Base-by-base conservation (phyloP, 2,329 filamentous ascomycete species). In the Trichoderma sp. region DNA sequence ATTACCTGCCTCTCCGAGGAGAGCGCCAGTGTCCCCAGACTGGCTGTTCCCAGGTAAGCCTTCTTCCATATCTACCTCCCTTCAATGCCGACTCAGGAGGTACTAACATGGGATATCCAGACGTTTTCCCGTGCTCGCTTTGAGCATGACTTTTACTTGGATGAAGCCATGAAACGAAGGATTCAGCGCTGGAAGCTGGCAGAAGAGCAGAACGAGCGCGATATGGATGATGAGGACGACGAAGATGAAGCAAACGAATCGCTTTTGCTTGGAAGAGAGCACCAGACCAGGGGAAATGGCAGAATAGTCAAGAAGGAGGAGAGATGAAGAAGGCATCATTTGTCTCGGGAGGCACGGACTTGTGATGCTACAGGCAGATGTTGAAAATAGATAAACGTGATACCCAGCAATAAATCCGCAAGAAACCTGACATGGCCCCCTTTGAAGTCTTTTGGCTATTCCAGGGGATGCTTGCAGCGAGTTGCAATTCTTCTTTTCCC, bases 1-100 rank as follows among this genome's bases (percentile, higher is more conserved):
- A 86, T n/a, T 79, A 79, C 67, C 50, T 88, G 80, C 73, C 81
- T 81, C 63, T 71, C 69, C 66, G 71, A 58, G 60, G 77, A 69
- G 63, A 74, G 58, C 79, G 84, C 0, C 79, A 83, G 61, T 93
- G 90, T 73, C 90, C 90, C 0, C 82, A 87, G 65, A 77, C 83
- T 2, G 89, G 90, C 1, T 93, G 90, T 73, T 78, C 80, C 56
- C 78, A 84, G 78, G 85, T 87, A 76, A 63, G 78, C 19, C 28
- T 17, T n/a, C 2, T 39, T 19, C 7, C 9, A 44, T 6, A 24
- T 10, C n/a, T 41, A 1, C 14, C 12, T 4, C 9, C 6, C 4
- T 41, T 26, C 2, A 14, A 14, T n/a, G 34, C 39, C 17, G 24
- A n/a, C 12, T 30, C 24, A 12, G 4, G 6, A 3, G 48, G 48